phyloP scores from a whole-genome alignment of 1,284 basidiomycete species.

The Golubevia pallescens region DNA sequence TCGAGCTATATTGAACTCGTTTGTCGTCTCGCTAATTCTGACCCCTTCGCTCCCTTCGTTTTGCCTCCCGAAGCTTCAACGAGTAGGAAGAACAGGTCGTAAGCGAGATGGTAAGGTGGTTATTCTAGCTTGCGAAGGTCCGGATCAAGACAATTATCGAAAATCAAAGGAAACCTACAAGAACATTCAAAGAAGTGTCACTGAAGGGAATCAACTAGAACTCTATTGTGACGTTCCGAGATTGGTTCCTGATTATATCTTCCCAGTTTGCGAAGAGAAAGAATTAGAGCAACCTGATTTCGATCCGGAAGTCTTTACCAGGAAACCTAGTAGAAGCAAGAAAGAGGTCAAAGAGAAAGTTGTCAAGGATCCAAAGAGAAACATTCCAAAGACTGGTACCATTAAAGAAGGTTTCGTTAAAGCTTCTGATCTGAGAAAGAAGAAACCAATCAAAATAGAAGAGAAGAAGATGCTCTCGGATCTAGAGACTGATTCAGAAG shows the following conservation, averaged over 20 bases:
- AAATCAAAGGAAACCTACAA: conserved; percentile 59
- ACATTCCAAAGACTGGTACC: conserved; percentile 38
- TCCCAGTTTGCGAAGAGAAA: conserved; percentile 32
- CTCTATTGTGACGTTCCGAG: conserved; percentile 58
- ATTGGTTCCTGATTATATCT: conserved; percentile 41
- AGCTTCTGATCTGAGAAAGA: conserved; percentile 35
- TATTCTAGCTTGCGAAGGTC: conserved; percentile 54
- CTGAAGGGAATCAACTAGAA: conserved; percentile 33
- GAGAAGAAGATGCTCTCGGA: neutral
- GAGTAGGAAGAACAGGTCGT: conserved; percentile 58
- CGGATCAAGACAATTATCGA: conserved; percentile 54
- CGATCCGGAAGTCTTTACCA: conserved; percentile 18
- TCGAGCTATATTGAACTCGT: neutral
- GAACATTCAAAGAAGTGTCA: conserved; percentile 50
- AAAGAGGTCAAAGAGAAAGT: conserved; percentile 20
- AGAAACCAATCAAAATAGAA: conserved; percentile 9
- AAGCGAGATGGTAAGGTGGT: conserved; percentile 59
- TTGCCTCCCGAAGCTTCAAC: conserved; percentile 29
- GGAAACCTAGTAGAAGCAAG: conserved; percentile 13
- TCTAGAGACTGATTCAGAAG: no score
- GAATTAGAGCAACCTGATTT: conserved; percentile 56
- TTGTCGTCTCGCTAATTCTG: neutral
- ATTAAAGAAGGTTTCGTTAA: conserved; percentile 43
- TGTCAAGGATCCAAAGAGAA: conserved; percentile 37
- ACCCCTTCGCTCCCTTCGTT: neutral